These are phyloP conservation scores for Dichomitus squalens DNA, from an alignment of 1,284 basidiomycete genomes.

Conservation along the genomic window DNA sequence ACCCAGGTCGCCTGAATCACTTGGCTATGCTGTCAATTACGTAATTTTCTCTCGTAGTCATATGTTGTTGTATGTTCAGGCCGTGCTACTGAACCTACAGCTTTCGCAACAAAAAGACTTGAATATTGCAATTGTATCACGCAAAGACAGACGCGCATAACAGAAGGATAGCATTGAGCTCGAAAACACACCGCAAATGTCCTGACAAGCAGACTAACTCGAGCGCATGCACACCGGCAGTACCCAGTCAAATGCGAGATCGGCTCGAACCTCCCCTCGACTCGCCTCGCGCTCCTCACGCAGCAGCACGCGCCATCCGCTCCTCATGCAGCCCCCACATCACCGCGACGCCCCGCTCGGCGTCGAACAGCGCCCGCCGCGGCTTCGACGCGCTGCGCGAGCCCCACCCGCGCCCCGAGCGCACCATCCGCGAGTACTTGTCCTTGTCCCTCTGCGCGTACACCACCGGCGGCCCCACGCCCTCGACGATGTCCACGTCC, in stretches of 20 bases:
- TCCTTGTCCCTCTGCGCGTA: conserved; percentile 1
- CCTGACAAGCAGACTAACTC: too few relatives aligned
- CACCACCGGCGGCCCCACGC: not conserved
- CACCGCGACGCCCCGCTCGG: conserved; percentile 2
- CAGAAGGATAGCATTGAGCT: too few relatives aligned
- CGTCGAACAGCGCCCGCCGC: conserved; percentile 6
- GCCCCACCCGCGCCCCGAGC: conserved; percentile 6
- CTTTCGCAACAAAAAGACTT: too few relatives aligned
- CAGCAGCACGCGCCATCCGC: not conserved
- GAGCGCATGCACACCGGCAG: too few relatives aligned
- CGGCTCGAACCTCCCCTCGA: not conserved
- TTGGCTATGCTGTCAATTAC: conserved; percentile 3
- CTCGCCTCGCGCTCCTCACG: not conserved
- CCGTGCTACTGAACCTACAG: too few relatives aligned
- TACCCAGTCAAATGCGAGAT: not conserved
- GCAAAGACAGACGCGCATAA: not conserved
- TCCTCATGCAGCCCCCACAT: conserved; percentile 8
- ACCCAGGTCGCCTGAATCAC: conserved; percentile 6
- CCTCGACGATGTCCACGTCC: not conserved
- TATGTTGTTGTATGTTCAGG: too few relatives aligned
- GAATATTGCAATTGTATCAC: too few relatives aligned
- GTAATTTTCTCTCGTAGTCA: too few relatives aligned
- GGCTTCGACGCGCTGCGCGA: not conserved
- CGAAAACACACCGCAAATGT: too few relatives aligned
- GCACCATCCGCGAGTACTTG: conserved; percentile 18